Percentiles rank a stretch among this genome's conserved stretches.
These are phyloP conservation scores for Diplodia scrobiculata DNA, from an alignment of 2,329 filamentous ascomycete species.

Conservation along the genomic window DNA sequence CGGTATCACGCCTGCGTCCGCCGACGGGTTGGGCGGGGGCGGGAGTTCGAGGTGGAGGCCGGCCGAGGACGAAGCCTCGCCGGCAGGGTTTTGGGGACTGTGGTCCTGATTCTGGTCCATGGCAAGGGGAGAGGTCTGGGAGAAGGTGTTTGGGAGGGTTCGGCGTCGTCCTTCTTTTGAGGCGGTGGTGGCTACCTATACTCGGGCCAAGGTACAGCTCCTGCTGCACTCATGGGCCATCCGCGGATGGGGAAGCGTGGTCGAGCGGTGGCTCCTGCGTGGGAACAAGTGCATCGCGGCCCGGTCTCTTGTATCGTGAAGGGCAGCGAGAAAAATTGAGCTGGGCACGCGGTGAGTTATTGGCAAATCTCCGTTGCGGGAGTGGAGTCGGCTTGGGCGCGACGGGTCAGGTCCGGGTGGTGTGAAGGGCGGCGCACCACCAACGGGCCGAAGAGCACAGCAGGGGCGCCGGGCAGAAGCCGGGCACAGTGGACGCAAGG, in stretches of 20 bases:
- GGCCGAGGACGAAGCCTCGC: constrained; percentile 8
- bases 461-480: constrained; percentile 9
- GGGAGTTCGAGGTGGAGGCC: constrained; percentile 31
- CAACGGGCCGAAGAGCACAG: constrained; percentile 18
- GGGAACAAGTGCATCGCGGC: constrained; percentile 17
- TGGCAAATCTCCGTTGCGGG: constrained; percentile 26
- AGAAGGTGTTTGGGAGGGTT: not conserved
- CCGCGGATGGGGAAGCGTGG: constrained; percentile 24
- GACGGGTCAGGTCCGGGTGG: constrained; percentile 22
- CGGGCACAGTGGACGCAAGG: not conserved
- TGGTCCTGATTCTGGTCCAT: constrained; percentile 10
- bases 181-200: constrained; percentile 20
- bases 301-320: constrained; percentile 10
- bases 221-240: constrained; percentile 24
- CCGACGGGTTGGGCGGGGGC: constrained; percentile 46
- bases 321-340: constrained; percentile 19
- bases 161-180: not conserved
- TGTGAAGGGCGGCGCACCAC: constrained; percentile 26
- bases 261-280: constrained; percentile 25
- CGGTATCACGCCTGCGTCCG: constrained; percentile 46
- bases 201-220: constrained; percentile 23
- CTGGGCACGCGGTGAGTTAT: constrained; percentile 10
- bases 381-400: constrained; percentile 23
- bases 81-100: not conserved
- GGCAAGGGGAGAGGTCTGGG: not conserved